These are phyloP conservation scores for Jatropha curcas DNA, from an alignment of 345 rosid genomes.

Conservation along the genomic window DNA sequence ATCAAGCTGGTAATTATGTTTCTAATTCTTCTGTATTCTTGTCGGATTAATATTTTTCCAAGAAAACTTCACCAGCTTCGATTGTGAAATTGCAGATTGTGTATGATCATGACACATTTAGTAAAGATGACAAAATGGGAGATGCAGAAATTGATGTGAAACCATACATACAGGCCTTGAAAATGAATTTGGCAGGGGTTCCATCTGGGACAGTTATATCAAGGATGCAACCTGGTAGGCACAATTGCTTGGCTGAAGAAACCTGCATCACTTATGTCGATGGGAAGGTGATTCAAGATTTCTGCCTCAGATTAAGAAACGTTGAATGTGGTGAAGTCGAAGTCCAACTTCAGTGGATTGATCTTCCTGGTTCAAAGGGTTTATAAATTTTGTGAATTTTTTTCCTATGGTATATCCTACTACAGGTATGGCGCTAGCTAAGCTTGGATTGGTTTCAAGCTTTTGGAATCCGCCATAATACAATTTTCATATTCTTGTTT, in stretches of 20 bases:
- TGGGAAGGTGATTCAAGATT: conserved; percentile 55
- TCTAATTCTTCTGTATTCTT: no score
- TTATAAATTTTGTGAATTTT: not conserved
- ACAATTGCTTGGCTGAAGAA: conserved; percentile 58
- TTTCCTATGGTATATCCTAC: no score
- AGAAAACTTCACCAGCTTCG: no score
- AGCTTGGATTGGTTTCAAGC: not conserved
- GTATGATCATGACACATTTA: conserved; percentile 63
- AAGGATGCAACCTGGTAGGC: conserved; percentile 42
- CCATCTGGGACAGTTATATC: conserved; percentile 57
- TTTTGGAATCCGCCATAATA: not conserved
- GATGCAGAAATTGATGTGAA: conserved; percentile 66
- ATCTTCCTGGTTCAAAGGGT: conserved; percentile 53
- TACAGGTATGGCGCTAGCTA: no score
- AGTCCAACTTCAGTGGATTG: conserved; percentile 69
- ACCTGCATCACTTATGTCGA: conserved; percentile 45
- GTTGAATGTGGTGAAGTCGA: conserved; percentile 66
- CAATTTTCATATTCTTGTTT: not conserved
- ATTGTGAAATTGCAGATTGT: conserved; percentile 58
- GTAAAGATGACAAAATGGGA: conserved; percentile 84
- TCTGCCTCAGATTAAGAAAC: conserved; percentile 54
- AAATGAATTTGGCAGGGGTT: conserved; percentile 44
- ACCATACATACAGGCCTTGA: conserved; percentile 47
- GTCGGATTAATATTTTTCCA: no score
- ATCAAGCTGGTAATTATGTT: conserved; percentile 48